phyloP scores from a whole-genome alignment of 129 eudicot genomes.

The Flaveria ramosissima region DNA sequence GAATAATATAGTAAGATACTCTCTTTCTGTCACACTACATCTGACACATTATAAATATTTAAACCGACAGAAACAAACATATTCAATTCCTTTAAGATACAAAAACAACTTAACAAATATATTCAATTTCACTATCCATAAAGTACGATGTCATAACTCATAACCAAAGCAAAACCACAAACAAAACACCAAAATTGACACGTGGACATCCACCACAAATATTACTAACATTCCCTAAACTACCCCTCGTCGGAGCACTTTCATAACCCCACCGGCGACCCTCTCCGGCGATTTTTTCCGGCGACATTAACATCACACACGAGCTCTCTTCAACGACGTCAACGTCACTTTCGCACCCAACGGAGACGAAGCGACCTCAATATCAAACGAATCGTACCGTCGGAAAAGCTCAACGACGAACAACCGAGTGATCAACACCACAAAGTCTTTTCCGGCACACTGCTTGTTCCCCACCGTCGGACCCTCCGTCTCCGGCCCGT shows the following conservation, averaged over 20 bases:
- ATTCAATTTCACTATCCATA: no score
- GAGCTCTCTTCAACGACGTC: constrained; percentile 69
- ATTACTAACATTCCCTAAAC: constrained; percentile 4
- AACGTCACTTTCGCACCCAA: constrained; percentile 50
- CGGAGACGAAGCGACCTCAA: constrained; percentile 51
- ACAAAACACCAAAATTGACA: background rate
- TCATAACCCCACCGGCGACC: constrained; percentile 1
- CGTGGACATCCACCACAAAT: background rate
- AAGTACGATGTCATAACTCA: no score
- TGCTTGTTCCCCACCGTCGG: constrained; percentile 71
- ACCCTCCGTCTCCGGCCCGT: constrained; percentile 74
- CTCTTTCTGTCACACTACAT: no score
- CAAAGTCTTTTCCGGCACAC: constrained; percentile 95
- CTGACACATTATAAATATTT: no score
- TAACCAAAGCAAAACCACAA: background rate
- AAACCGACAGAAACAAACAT: no score
- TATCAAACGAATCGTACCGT: constrained; percentile 75
- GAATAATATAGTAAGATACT: no score
- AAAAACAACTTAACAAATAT: no score
- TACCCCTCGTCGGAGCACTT: constrained; percentile 15
- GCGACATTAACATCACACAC: constrained; percentile 31
- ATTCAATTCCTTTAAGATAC: no score
- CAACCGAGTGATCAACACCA: constrained; percentile 68
- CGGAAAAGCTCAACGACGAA: constrained; percentile 67
- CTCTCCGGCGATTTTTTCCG: background rate